phyloP scores from a whole-genome alignment of 2,329 filamentous ascomycete genomes.

The Aspergillus sp. region DNA sequence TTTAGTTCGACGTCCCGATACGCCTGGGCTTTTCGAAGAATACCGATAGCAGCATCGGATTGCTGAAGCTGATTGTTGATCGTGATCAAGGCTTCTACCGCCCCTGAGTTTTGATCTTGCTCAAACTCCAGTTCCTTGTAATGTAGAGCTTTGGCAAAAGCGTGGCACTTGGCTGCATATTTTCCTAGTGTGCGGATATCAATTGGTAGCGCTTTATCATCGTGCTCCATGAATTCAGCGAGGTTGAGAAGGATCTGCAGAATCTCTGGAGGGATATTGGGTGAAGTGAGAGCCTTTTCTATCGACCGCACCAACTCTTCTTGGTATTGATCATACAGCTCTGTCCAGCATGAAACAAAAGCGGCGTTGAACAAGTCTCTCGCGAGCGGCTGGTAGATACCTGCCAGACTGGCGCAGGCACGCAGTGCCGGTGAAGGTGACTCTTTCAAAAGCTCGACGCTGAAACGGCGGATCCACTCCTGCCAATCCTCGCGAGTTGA shows the following conservation, averaged over 20 bases:
- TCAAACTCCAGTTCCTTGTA: conserved; percentile 99
- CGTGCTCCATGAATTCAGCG: conserved; percentile 99
- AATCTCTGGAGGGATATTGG: conserved; percentile 94
- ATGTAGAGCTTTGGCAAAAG: conserved; percentile 95
- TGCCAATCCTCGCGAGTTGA: conserved; percentile 99
- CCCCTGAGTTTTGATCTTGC: conserved; percentile 92
- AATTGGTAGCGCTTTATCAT: conserved; percentile 96
- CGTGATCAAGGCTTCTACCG: conserved; percentile 95
- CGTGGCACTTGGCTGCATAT: conserved; percentile 95
- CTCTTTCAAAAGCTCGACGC: conserved; percentile 90
- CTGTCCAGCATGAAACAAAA: conserved; percentile 98
- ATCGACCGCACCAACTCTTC: conserved; percentile 96
- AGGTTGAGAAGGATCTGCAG: conserved; percentile 92
- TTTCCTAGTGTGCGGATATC: conserved; percentile 93
- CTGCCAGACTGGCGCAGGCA: conserved; percentile 88
- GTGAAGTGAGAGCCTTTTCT: conserved; percentile 91
- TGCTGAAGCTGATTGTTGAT: conserved; percentile 99
- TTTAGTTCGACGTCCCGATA: conserved; percentile 96
- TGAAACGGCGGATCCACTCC: conserved; percentile 97
- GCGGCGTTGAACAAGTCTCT: conserved; percentile 97
- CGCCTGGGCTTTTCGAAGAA: conserved; percentile 90
- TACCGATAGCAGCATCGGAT: conserved; percentile 97
- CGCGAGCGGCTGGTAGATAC: conserved; percentile 87
- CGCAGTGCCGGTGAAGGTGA: conserved; percentile 94
- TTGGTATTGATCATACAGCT: conserved; percentile 94